phyloP scores from a whole-genome alignment of 257 asterid species.

The Fraxinus anomala region DNA sequence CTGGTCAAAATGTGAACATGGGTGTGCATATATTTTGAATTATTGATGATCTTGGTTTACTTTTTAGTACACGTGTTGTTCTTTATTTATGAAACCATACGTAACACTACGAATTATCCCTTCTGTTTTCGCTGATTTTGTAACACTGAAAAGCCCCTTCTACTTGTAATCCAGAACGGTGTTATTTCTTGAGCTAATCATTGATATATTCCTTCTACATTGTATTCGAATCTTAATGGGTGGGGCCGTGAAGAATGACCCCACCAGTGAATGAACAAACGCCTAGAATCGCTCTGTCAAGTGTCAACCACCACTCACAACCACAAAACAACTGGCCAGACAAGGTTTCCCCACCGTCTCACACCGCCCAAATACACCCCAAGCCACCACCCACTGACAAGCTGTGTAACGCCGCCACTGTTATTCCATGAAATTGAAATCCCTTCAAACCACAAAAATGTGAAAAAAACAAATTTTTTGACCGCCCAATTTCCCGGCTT shows the following conservation, averaged over 20 bases:
- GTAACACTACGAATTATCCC: too few species aligned
- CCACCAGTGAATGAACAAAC: slow-evolving; percentile 28
- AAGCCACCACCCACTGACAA: neutral
- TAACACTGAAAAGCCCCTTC: too few species aligned
- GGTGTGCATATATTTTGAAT: too few species aligned
- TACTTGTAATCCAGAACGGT: too few species aligned
- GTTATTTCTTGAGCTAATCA: too few species aligned
- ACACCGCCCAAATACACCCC: slow-evolving; percentile 24
- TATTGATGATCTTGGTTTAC: too few species aligned
- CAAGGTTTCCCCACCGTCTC: slow-evolving; percentile 23
- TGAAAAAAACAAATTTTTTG: slow-evolving; percentile 35
- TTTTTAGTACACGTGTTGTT: too few species aligned
- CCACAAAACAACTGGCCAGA: neutral
- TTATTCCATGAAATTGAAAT: neutral
- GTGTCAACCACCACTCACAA: neutral
- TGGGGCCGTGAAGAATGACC: slow-evolving; percentile 15
- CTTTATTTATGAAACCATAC: too few species aligned
- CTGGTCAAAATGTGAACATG: too few species aligned
- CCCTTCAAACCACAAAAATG: neutral
- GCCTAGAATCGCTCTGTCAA: neutral
- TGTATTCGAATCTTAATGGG: neutral
- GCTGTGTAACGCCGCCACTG: slow-evolving; percentile 23
- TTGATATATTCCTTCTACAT: too few species aligned
- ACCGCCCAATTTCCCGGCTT: slow-evolving; percentile 42
- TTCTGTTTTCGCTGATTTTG: too few species aligned